Conservation (phyloP, 805 yeast genomes). For the Grigorovia jiainica region DNA sequence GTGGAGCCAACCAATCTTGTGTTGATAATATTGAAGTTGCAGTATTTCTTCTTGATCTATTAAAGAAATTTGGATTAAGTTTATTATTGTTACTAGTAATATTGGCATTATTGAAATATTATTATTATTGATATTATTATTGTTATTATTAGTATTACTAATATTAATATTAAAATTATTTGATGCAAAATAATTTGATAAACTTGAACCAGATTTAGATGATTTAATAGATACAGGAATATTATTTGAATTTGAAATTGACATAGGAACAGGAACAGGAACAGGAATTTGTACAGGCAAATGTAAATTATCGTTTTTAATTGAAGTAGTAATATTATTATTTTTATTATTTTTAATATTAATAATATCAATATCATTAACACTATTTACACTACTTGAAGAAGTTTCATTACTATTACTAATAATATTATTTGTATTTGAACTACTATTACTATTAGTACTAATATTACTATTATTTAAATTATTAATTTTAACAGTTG, state of each 20-base stretch:
- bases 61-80: not conserved
- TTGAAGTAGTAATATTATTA: too few species aligned
- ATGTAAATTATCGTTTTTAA: too few species aligned
- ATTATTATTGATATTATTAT: not conserved
- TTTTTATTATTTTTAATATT: not conserved
- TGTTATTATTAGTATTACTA: not conserved
- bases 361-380: not conserved
- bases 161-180: not conserved
- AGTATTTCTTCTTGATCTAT: not conserved
- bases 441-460: not conserved
- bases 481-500: not conserved
- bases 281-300: too few species aligned
- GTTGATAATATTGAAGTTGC: not conserved
- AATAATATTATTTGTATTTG: not conserved
- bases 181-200: not conserved
- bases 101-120: not conserved
- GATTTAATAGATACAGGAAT: not conserved
- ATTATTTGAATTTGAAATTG: not conserved
- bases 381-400: not conserved
- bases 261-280: too few species aligned
- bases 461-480: not conserved
- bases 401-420: not conserved
- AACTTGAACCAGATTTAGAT: not conserved
- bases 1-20: not conserved
- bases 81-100: not conserved